Percentiles rank a stretch among this genome's conserved stretches.
Evolutionary conservation across 2,329 filamentous ascomycete species (phyloP).

Genomic region (Pestalotiopsis sp.): DNA sequence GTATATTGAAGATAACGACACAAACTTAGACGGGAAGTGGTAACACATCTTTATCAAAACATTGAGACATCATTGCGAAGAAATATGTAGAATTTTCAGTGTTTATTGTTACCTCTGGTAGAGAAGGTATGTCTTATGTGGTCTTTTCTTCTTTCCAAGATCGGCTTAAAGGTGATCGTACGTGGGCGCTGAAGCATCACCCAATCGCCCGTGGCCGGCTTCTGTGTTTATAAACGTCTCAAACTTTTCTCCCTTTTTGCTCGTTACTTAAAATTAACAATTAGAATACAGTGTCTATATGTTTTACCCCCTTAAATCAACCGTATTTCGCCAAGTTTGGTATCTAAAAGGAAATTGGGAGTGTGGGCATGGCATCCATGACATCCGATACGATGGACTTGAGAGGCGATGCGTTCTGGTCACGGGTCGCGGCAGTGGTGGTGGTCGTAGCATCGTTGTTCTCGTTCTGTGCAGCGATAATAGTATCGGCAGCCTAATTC

Average conservation of each 20-base stretch:
- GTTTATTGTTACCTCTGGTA: too few species aligned
- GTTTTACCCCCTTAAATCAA: background rate
- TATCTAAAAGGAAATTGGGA: background rate
- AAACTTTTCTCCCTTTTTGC: background rate
- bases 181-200: too few species aligned
- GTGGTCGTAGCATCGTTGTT: background rate
- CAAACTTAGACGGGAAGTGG: background rate
- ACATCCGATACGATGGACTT: background rate
- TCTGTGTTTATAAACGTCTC: background rate
- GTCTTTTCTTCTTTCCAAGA: too few species aligned
- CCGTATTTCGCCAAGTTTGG: background rate
- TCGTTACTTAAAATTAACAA: background rate
- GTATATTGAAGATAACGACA: background rate
- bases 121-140: too few species aligned
- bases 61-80: too few species aligned
- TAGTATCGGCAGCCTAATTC: background rate
- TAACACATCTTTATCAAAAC: too few species aligned
- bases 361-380: background rate
- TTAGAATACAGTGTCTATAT: background rate
- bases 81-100: too few species aligned
- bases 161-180: too few species aligned
- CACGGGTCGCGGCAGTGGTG: background rate
- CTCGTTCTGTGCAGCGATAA: background rate
- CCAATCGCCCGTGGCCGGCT: background rate
- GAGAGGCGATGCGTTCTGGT: background rate